These are phyloP conservation scores for Geosmithia putterillii DNA, from an alignment of 2,329 filamentous ascomycete genomes.

Conservation along the genomic window DNA sequence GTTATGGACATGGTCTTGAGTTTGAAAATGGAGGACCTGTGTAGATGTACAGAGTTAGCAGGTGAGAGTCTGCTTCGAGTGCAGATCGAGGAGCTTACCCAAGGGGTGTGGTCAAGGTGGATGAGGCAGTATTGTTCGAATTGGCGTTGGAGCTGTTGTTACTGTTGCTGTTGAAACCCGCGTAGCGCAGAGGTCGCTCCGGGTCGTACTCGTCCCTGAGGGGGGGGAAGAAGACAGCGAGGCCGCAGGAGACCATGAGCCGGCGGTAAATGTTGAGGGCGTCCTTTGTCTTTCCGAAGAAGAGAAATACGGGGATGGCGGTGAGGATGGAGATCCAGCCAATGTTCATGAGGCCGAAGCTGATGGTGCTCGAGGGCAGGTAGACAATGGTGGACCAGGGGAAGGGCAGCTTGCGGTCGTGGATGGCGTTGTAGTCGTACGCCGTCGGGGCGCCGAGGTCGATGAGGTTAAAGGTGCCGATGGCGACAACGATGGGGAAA, in stretches of 20 bases:
- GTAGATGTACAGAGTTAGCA: constrained; percentile 4
- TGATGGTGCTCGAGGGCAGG: constrained; percentile 24
- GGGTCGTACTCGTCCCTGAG: constrained; percentile 26
- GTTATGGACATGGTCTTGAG: constrained; percentile 9
- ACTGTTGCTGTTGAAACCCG: neutral
- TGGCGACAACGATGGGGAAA: constrained; percentile 30
- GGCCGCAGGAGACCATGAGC: constrained; percentile 23
- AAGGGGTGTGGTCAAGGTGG: neutral
- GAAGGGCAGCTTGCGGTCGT: constrained; percentile 19
- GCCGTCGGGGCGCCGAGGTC: constrained; percentile 13
- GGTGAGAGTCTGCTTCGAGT: neutral
- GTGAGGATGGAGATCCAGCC: constrained; percentile 36
- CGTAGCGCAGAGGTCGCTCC: constrained; percentile 7
- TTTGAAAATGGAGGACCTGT: constrained; percentile 6
- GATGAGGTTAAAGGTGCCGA: constrained; percentile 27
- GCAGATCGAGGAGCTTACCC: constrained; percentile 1
- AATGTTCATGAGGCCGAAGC: constrained; percentile 27
- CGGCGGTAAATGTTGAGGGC: constrained; percentile 35
- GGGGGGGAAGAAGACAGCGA: constrained; percentile 29
- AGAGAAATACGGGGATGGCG: constrained; percentile 33
- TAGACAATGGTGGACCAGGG: constrained; percentile 37
- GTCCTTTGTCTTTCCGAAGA: constrained; percentile 44
- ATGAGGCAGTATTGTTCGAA: constrained; percentile 1
- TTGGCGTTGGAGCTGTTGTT: neutral
- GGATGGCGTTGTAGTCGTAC: constrained; percentile 29